Evolutionary conservation across 176 grass and related monocot genomes (phyloP), one percentile per base, ranked within the genome.

Genomic region (Calamus simplicifolius): DNA sequence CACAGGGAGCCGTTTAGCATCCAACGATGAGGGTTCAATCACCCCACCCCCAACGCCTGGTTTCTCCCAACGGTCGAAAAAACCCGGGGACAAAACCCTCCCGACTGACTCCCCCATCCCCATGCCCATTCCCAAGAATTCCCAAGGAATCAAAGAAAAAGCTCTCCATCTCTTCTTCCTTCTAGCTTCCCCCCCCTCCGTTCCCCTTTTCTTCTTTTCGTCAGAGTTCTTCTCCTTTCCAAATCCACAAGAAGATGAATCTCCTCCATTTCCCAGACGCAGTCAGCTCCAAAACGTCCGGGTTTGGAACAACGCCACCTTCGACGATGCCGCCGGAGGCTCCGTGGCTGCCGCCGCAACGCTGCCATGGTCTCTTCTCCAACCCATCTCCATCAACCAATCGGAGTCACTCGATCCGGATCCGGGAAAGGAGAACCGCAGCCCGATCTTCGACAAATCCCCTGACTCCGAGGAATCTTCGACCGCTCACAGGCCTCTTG

Each of bases 11-110:
- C 23, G 48, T 17, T 29, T 16, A 6, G 25, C 51, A 80, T 74
- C 70, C 19, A 16, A 71, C 66, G 72, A 26, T 27, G 49, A 25
- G 0, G 0, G 49, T 76, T 76, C 14, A 48, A 57, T 5, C 18
- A 16, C 16, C 51, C 12, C 18, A 16, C 16, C 51, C 30, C 49
- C 54, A 82, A 82, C 67, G 79, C 56, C 79, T 72, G 69, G 27
- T 71, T 66, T 28, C 49, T 58, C 38, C 38, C 67, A 82, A 82
- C 73, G 79, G 79, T 82, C 73, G 52, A 76, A 81, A 74, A 80
- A 52, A 25, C 25, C 25, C 14, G 31, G 31, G 8, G 6, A 10
- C 5, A 35, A 35, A 59, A 67, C 52, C 57, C 21, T 23, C 56
- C 75, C 57, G 68, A 50, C 21, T 64, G 25, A 16, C 27, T n/a